Percentiles rank a stretch among this genome's conserved stretches.
These are phyloP conservation scores for Yamadazyma kanchanaburiensis DNA, from an alignment of 1,139 yeast genomes.

Conservation along the genomic window DNA sequence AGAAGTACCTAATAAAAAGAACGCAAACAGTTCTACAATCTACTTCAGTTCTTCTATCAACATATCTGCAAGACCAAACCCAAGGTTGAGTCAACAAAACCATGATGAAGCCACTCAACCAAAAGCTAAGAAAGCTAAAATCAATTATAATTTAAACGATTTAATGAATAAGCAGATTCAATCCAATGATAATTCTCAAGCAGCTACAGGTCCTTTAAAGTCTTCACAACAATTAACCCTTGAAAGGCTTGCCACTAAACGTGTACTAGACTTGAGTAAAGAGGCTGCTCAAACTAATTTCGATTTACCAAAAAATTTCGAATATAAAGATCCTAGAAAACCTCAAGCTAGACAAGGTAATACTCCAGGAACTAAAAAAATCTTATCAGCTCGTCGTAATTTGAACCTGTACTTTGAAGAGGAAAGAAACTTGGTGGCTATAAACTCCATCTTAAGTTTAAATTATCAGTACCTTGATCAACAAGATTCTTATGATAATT, in stretches of 20 bases:
- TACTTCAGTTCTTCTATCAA: conserved; percentile 46
- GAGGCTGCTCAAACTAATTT: conserved; percentile 29
- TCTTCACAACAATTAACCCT: conserved; percentile 43
- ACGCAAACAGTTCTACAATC: conserved; percentile 33
- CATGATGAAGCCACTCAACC: conserved; percentile 15
- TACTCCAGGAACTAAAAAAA: conserved; percentile 44
- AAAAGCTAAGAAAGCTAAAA: conserved; percentile 34
- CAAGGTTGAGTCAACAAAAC: conserved; percentile 16
- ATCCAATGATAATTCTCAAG: conserved; percentile 21
- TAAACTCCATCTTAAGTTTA: conserved; percentile 38
- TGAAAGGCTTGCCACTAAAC: conserved; percentile 36
- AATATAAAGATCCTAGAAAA: conserved; percentile 21
- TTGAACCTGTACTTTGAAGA: conserved; percentile 47
- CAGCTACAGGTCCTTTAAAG: conserved; percentile 33
- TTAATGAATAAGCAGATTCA: conserved; percentile 46
- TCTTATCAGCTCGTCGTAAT: conserved; percentile 43
- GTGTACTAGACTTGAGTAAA: conserved; percentile 34
- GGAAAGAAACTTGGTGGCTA: conserved; percentile 41
- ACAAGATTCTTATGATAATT: conserved; percentile 18
- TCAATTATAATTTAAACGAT: conserved; percentile 43
- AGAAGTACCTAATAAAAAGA: conserved; percentile 38
- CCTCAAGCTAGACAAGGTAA: conserved; percentile 37
- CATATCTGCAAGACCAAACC: conserved; percentile 36
- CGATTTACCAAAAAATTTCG: conserved; percentile 43
- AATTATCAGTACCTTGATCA: conserved; percentile 44